Conservation (phyloP, 257 asterid species). For the Solanum gandarillasii region DNA sequence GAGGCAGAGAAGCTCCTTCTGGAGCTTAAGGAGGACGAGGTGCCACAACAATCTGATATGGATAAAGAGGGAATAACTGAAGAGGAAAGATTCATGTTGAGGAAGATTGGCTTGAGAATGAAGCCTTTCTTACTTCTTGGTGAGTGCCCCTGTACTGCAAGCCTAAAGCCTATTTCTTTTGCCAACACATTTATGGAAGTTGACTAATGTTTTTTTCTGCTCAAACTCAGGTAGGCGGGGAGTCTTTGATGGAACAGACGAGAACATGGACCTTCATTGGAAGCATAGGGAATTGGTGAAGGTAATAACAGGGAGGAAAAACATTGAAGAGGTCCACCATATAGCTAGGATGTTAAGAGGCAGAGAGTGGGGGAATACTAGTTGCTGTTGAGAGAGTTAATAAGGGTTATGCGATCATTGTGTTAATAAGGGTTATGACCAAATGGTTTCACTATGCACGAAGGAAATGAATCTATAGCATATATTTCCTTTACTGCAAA, state of each 20-base stretch:
- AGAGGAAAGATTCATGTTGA: slow-evolving; percentile 90
- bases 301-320: slow-evolving; percentile 58
- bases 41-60: slow-evolving; percentile 35
- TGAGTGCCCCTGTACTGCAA: slow-evolving; percentile 20
- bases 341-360: slow-evolving; percentile 64
- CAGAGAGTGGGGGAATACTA: slow-evolving; percentile 95
- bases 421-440: slow-evolving; percentile 6
- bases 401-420: slow-evolving; percentile 78
- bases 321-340: slow-evolving; percentile 57
- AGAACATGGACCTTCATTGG: slow-evolving; percentile 99
- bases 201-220: not conserved
- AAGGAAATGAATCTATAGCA: too few relatives aligned
- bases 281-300: slow-evolving; percentile 94
- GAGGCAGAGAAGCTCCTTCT: slow-evolving; percentile 65
- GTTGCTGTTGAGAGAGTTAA: slow-evolving; percentile 77
- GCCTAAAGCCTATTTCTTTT: not conserved
- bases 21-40: slow-evolving; percentile 49
- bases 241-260: slow-evolving; percentile 89
- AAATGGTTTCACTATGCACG: too few relatives aligned
- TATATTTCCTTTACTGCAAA: too few relatives aligned
- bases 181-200: not conserved
- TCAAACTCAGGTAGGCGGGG: slow-evolving; percentile 75
- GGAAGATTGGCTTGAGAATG: slow-evolving; percentile 91
- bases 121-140: slow-evolving; percentile 79
- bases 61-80: slow-evolving; percentile 94